A percentile compares a stretch with the other conserved stretches of the same genome.
These are phyloP conservation scores for Mycena chlorophos DNA, from an alignment of 768 basidiomycete genomes.

Conservation along the genomic window DNA sequence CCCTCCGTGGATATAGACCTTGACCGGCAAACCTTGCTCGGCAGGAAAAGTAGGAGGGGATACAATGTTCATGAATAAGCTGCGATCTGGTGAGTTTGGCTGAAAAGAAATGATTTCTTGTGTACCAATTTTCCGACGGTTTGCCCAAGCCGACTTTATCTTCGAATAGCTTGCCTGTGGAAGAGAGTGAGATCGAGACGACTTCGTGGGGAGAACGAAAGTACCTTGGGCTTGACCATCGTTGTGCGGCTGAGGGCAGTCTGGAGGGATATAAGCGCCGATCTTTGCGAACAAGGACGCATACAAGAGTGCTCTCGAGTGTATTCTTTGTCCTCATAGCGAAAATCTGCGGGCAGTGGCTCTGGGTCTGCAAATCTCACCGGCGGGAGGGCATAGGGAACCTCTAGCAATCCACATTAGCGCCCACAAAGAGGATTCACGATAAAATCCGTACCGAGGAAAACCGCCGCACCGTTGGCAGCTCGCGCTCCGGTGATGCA, in stretches of 20 bases:
- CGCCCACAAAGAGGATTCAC: background rate
- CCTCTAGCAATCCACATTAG: slow-evolving; percentile 42
- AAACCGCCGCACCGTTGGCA: slow-evolving; percentile 59
- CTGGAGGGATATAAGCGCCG: slow-evolving; percentile 32
- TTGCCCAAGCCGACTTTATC: slow-evolving; percentile 67
- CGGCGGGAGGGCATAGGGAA: slow-evolving; percentile 72
- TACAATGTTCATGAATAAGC: slow-evolving; percentile 67
- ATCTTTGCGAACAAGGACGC: slow-evolving; percentile 26
- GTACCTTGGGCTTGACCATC: slow-evolving; percentile 63
- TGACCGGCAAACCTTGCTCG: slow-evolving; percentile 56
- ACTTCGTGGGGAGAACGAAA: background rate
- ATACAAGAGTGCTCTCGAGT: slow-evolving; percentile 57
- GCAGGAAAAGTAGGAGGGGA: slow-evolving; percentile 53
- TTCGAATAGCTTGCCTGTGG: slow-evolving; percentile 45
- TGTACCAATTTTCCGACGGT: slow-evolving; percentile 70
- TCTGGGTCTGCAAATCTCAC: slow-evolving; percentile 63
- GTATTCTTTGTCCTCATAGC: slow-evolving; percentile 62
- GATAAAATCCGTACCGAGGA: slow-evolving; percentile 54
- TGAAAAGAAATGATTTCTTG: background rate
- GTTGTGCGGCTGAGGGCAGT: slow-evolving; percentile 60
- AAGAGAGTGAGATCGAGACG: background rate
- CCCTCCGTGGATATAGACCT: slow-evolving; percentile 80
- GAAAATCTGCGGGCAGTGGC: slow-evolving; percentile 52
- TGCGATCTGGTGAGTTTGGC: slow-evolving; percentile 22
- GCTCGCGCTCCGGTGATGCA: slow-evolving; percentile 59